Evolutionary conservation across 2,329 filamentous ascomycete species (phyloP).

Genomic region (Ophiobolus disseminans): DNA sequence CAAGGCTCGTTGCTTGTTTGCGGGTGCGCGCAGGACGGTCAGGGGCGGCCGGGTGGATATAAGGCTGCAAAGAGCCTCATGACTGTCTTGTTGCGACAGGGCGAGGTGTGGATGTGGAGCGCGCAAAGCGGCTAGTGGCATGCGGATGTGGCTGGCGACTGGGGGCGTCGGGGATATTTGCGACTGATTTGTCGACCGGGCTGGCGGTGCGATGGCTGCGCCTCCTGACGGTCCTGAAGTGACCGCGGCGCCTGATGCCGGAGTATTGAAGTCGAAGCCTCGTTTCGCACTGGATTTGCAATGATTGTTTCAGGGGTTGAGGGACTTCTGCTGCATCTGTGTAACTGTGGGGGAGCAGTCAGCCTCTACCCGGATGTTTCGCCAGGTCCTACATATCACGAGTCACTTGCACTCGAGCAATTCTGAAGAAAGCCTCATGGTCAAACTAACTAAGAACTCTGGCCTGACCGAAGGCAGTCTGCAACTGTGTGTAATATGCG

Average conservation of each 20-base stretch:
- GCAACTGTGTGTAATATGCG: no score
- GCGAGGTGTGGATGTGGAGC: constrained; percentile 13
- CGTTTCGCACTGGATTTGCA: no score
- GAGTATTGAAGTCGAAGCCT: no score
- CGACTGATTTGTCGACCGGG: constrained; percentile 21
- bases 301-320: no score
- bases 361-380: no score
- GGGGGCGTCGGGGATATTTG: constrained; percentile 7
- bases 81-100: constrained; percentile 14
- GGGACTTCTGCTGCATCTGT: background rate
- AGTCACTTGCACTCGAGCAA: constrained; percentile 4
- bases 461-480: no score
- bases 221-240: background rate
- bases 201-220: constrained; percentile 18
- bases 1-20: background rate
- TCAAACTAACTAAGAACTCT: no score
- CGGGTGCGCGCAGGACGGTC: constrained; percentile 10
- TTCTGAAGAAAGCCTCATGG: background rate
- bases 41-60: constrained; percentile 18
- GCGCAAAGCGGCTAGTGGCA: constrained; percentile 10
- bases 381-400: no score
- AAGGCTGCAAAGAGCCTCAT: constrained; percentile 38
- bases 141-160: constrained; percentile 40
- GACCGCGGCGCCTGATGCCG: no score
- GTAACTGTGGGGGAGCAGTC: constrained; percentile 20